Conservation (phyloP, 495 filamentous ascomycete genomes). For the Podospora pseudoanserina region DNA sequence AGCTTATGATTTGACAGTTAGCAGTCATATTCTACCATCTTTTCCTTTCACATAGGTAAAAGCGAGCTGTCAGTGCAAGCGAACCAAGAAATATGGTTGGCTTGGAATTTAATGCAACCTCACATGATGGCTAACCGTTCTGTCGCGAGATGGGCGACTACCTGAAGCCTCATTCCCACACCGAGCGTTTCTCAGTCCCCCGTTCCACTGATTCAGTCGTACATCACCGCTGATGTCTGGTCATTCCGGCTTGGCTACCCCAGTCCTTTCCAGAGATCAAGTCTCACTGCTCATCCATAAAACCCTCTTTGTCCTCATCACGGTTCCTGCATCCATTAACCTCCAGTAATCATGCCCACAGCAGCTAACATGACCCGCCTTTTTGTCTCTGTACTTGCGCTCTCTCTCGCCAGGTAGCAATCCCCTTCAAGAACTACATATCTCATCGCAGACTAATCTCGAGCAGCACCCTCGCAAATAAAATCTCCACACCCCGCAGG, state of each 20-base stretch:
- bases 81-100: too few species aligned
- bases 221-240: not conserved
- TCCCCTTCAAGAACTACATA: not conserved
- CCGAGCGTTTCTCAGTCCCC: not conserved
- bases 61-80: too few species aligned
- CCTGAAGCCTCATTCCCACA: not conserved
- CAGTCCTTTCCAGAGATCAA: not conserved
- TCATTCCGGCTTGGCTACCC: not conserved
- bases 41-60: not conserved
- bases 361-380: not conserved
- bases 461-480: not conserved
- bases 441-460: not conserved
- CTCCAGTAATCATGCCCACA: too few species aligned
- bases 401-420: not conserved
- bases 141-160: not conserved
- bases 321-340: not conserved
- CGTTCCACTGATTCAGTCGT: not conserved
- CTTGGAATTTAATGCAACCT: not conserved
- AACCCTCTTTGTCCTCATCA: not conserved
- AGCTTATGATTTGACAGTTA: not conserved
- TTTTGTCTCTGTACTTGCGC: not conserved
- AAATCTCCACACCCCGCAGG: not conserved
- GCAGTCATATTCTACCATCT: not conserved
- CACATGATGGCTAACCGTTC: not conserved
- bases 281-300: not conserved